phyloP scores from a whole-genome alignment of 805 yeast species.

The Sporopachydermia lactativora region DNA sequence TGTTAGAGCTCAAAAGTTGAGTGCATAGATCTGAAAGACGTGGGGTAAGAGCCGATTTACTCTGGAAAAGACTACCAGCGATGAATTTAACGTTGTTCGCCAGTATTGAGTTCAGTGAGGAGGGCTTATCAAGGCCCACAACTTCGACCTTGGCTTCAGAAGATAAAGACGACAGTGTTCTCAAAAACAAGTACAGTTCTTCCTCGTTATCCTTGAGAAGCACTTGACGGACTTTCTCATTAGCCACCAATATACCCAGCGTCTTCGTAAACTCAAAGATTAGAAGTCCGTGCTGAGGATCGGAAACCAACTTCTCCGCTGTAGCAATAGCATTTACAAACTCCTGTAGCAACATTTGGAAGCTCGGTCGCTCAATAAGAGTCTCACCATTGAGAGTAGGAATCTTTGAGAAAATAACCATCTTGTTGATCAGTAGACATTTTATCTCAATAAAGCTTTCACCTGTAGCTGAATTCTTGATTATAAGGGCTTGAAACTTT shows the following conservation, averaged over 20 bases:
- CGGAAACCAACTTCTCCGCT: not conserved
- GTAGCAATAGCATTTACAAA: not conserved
- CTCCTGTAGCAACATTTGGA: not conserved
- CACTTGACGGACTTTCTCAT: not conserved
- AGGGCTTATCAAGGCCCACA: no score
- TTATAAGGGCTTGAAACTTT: not conserved
- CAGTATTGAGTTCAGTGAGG: not conserved
- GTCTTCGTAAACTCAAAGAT: not conserved
- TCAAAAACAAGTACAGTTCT: not conserved
- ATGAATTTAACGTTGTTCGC: not conserved
- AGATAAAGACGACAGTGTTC: no score
- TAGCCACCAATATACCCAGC: not conserved
- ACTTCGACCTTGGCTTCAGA: no score
- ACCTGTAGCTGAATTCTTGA: not conserved
- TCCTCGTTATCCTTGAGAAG: not conserved
- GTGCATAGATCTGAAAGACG: no score
- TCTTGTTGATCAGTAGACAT: not conserved
- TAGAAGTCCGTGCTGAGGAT: not conserved
- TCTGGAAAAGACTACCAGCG: not conserved
- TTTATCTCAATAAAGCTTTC: not conserved
- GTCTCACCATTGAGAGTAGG: not conserved
- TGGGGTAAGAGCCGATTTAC: no score
- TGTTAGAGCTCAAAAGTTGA: no score
- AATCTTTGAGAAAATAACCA: not conserved
- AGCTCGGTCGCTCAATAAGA: not conserved